A percentile compares a stretch with the other conserved stretches of the same genome.
These are phyloP conservation scores for Suillus lakei DNA, from an alignment of 768 basidiomycete species.

Conservation along the genomic window DNA sequence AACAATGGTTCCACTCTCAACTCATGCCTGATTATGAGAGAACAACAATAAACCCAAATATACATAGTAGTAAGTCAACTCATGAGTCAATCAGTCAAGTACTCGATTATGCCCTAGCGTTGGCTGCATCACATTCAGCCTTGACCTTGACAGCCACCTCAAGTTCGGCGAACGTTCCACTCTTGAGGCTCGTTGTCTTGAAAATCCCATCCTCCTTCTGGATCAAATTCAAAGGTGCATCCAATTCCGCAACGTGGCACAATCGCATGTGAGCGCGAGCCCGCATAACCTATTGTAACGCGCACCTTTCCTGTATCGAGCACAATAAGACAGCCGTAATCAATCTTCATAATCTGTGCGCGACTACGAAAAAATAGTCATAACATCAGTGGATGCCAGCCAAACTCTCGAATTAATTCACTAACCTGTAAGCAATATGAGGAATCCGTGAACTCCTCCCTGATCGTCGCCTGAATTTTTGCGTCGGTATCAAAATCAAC, in stretches of 20 bases:
- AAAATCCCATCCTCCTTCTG: conserved; percentile 67
- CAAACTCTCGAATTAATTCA: conserved; percentile 8
- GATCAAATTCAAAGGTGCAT: conserved; percentile 73
- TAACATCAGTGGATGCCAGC: conserved; percentile 4
- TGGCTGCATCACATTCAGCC: conserved; percentile 20
- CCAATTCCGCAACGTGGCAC: conserved; percentile 61
- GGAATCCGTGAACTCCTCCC: conserved; percentile 81
- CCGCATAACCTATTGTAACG: conserved; percentile 24
- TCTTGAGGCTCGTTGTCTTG: conserved; percentile 71
- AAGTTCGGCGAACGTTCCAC: conserved; percentile 65
- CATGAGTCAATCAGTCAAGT: background rate
- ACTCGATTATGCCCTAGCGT: background rate
- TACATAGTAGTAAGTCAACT: background rate
- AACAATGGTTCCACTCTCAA: too few species aligned
- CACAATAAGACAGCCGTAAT: conserved; percentile 80
- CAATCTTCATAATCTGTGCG: conserved; percentile 77
- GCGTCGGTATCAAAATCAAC: conserved; percentile 89
- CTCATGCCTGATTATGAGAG: background rate
- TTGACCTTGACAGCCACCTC: conserved; percentile 59
- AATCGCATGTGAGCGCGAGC: background rate
- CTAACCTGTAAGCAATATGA: conserved; percentile 74
- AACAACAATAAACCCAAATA: background rate
- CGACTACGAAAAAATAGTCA: conserved; percentile 40
- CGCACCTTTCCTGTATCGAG: conserved; percentile 54
- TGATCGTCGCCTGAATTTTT: conserved; percentile 88